Percentiles rank a stretch among this genome's conserved stretches.
Evolutionary conservation across 805 yeast genomes (phyloP).

Genomic region (Saturnispora silvae): DNA sequence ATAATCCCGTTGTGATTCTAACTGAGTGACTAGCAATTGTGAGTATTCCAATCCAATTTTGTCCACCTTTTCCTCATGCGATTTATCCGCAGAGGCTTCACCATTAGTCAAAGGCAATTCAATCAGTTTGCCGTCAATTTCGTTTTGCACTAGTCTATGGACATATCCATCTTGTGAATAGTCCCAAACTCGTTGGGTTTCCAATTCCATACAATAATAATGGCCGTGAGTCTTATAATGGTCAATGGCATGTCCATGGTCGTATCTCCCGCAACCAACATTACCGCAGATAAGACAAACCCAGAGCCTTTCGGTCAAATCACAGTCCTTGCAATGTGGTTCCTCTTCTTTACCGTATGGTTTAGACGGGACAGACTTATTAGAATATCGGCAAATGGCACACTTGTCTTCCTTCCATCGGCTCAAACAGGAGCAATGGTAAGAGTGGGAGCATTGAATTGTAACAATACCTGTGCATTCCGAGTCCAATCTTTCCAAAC

Average conservation of each 20-base stretch:
- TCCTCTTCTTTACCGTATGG: background rate
- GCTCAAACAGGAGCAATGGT: constrained; percentile 79
- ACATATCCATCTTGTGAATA: constrained; percentile 87
- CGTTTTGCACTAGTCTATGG: constrained; percentile 74
- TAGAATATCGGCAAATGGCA: constrained; percentile 82
- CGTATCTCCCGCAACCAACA: constrained; percentile 86
- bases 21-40: constrained; percentile 63
- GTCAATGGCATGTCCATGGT: constrained; percentile 73
- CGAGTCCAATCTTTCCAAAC: constrained; percentile 80
- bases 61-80: constrained; percentile 34
- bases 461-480: constrained; percentile 72
- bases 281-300: constrained; percentile 84
- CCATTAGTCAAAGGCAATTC: constrained; percentile 44
- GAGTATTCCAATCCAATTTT: constrained; percentile 70
- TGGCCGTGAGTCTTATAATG: constrained; percentile 73
- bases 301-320: constrained; percentile 60
- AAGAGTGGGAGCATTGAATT: constrained; percentile 87
- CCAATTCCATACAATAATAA: constrained; percentile 83
- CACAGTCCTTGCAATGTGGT: constrained; percentile 47
- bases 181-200: constrained; percentile 87
- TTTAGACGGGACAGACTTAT: constrained; percentile 14
- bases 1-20: constrained; percentile 78
- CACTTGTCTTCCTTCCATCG: constrained; percentile 88
- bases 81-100: constrained; percentile 9
- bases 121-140: constrained; percentile 80